Evolutionary conservation across 2,329 filamentous ascomycete species (phyloP), one percentile per base, ranked within the genome.

Genomic region (Colletotrichum liriopes): DNA sequence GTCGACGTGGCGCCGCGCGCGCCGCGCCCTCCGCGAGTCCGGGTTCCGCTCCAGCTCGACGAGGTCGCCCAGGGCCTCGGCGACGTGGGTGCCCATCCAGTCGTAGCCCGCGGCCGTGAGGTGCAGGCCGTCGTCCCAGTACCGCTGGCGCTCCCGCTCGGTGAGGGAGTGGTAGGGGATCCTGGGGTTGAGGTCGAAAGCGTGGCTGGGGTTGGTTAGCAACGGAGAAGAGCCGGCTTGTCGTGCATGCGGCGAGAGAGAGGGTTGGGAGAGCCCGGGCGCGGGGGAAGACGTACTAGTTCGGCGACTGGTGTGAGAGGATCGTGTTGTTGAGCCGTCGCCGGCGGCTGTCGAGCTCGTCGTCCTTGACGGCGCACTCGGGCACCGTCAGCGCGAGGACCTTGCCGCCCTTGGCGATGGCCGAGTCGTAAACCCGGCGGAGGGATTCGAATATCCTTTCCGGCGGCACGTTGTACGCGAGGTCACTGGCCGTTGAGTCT

Each of bases 341-440:
- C 7, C 89, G 82, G 45, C 76, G 78, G 37, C 74, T 73, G 23
- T 80, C 78, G 26, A 85, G 67, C 29, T 74, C 74, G n/a, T 77
- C 74, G 8, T 73, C 73, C 29, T 75, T 76, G 32, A 75, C 65
- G 8, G 79, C 77, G 35, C 84, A 85, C 74, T 92, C 90, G 0
- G 89, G 90, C 2, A 93, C 84, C 0, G 91, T 93, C 60, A 93
- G 82, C 5, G 90, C 90, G 3, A 93, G 85, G 11, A 93, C 87
- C 71, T 89, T 89, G 75, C 84, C 83, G 14, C 85, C 85, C 37
- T 83, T 82, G 1, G 78, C 76, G 1, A 91, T 82, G 1, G 87
- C 83, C 2, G 88, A 79, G 54, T 83, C 79, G 86, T 88, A 93
- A 47, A 83, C 79, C 12, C 82, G 77, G 73, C 87, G 80, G 18